Base-by-base conservation (phyloP, 2,329 filamentous ascomycete species). In the Pseudocercospora pini-densiflorae region DNA sequence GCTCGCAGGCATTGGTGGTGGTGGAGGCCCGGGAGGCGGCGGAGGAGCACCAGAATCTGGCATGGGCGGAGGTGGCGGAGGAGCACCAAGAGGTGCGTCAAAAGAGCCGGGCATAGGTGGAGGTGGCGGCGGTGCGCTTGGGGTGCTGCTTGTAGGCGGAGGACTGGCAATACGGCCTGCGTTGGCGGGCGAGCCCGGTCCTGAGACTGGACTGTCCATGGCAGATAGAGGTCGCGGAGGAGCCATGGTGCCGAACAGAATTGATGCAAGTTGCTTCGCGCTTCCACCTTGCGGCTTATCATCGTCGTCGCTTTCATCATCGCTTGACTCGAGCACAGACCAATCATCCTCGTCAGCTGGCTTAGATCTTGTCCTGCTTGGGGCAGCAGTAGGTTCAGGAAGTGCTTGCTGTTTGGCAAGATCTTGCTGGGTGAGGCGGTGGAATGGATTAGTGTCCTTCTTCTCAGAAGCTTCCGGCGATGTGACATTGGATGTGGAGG, bases 201-300 rank as follows among this genome's bases (percentile, higher is more conserved):
- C 79, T 6, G 76, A 71, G 75, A 62, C 60, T 3, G 67, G 67
- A 71, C 91, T 89, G 62, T 92, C 93, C 78, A 92, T 89, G 6
- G 93, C 91, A 21, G 92, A 96, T 53, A 97, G 81, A 31, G 94
- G 94, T 60, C 94, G 89, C 14, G 95, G 94, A 45, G 95, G 94
- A 9, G 88, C 94, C 94, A 99, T 98, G 60, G 94, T 97, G 66
- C 95, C 94, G 77, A 99, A 99, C 21, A 99, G 86, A 67, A 97
- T 95, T 6, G 92, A 97, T 16, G 95, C 95, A 43, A 99, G 87
- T 73, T 97, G 92, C 67, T 96, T 95, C 58, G 95, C 95, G 72
- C 89, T 93, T 66, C 91, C 89, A 62, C 92, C 92, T 59, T 91
- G 91, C 19, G 92, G 90, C 64, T 72, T 68, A 9, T 90, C 87